Evolutionary conservation across 805 yeast species (phyloP).

Genomic region (Wickerhamomyces alni): DNA sequence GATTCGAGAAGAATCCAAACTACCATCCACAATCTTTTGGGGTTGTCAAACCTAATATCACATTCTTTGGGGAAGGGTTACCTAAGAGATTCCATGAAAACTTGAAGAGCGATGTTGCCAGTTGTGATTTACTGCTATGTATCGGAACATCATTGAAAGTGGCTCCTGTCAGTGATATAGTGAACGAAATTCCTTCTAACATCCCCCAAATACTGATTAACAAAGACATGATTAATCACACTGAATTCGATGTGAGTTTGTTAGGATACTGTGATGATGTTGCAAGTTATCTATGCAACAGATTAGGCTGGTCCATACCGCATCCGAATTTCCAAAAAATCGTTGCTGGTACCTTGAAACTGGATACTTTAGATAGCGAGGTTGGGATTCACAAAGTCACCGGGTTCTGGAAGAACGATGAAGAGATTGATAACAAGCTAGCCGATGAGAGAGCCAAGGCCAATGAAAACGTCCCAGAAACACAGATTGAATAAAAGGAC

Average conservation of each 20-base stretch:
- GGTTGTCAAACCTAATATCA: conserved; percentile 87
- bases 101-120: conserved; percentile 50
- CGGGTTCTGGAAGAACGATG: conserved; percentile 22
- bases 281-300: conserved; percentile 55
- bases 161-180: conserved; percentile 86
- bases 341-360: conserved; percentile 18
- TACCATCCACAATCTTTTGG: conserved; percentile 49
- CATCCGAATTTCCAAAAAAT: conserved; percentile 44
- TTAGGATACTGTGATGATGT: conserved; percentile 83
- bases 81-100: conserved; percentile 63
- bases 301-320: conserved; percentile 53
- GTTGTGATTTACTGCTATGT: conserved; percentile 76
- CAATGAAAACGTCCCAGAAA: background rate
- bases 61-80: conserved; percentile 83
- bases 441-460: background rate
- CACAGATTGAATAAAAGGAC: too few relatives aligned
- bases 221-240: conserved; percentile 67
- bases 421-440: conserved; percentile 1
- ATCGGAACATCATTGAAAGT: conserved; percentile 91
- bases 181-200: conserved; percentile 61
- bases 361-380: conserved; percentile 22
- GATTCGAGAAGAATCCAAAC: conserved; percentile 23
- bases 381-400: conserved; percentile 28
- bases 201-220: conserved; percentile 81
- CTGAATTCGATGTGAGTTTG: conserved; percentile 71